Base-by-base conservation (phyloP, 257 asterid species). In the Solanum gandarillasii region DNA sequence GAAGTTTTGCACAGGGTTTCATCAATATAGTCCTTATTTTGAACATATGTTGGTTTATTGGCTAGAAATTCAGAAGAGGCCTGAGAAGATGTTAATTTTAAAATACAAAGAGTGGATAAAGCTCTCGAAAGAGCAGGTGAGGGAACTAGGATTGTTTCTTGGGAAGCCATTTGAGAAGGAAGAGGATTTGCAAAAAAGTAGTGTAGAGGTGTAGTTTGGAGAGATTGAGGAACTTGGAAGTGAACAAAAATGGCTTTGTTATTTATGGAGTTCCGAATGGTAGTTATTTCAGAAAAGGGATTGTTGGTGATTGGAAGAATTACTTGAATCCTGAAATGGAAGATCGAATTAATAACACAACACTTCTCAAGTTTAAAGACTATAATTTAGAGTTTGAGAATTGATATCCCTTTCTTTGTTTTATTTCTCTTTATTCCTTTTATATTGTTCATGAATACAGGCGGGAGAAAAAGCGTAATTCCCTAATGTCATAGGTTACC, bases 171-270 rank as follows among this genome's bases (percentile, higher is more conserved):
- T 91, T 27, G 48, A 4, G 10, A 62, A 32, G 12, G 92, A 91
- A 52, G 86, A 32, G 31, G 89, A 86, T 68, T 85, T 90, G 39
- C 78, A 83, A 10, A 86, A 89, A 14, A 1, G 87, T 90, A 46
- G 10, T 91, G 83, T 85, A 89, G 91, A 90, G 87, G 87, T 90
- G 92, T 31, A 91, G 93, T 60, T 67, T 91, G 60, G 90, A 87
- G 78, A 91, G 91, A 89, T 81, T 91, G 16, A 89, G 87, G 83
- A 84, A 86, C 68, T 85, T 91, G 90, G 93, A 90, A 9, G 93
- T 90, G 58, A 90, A 91, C 38, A 85, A 87, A n/a, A 89, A 36
- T 7, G 92, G 91, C 3, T 87, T 90, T 0, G 41, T 86, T 43
- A 11, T 89, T 16, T 48, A 86, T 65, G 88, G 86, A 9, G 89